phyloP scores from a whole-genome alignment of 1,139 yeast genomes.

The Hyphopichia khmerensis region DNA sequence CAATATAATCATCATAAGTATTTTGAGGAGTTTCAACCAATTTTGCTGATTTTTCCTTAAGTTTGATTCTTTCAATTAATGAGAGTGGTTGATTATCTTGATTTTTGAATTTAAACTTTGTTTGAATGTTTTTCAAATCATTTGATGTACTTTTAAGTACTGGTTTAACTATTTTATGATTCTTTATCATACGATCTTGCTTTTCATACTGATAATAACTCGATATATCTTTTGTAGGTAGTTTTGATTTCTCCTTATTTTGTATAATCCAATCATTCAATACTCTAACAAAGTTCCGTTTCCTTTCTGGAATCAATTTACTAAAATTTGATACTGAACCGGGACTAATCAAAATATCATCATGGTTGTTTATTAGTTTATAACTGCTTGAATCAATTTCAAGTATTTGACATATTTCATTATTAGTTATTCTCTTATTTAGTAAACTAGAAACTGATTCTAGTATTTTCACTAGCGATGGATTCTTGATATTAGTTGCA shows the following conservation, averaged over 20 bases:
- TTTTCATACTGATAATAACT: not conserved
- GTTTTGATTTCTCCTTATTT: constrained; percentile 16
- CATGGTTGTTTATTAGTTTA: constrained; percentile 10
- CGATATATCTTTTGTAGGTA: constrained; percentile 1
- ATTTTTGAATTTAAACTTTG: constrained; percentile 31
- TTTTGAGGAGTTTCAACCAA: constrained; percentile 26
- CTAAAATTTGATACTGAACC: constrained; percentile 4
- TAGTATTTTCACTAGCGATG: constrained; percentile 17
- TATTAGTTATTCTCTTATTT: constrained; percentile 13
- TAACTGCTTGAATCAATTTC: constrained; percentile 16
- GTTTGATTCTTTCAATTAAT: constrained; percentile 40
- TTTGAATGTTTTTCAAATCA: constrained; percentile 27
- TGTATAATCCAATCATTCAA: constrained; percentile 58
- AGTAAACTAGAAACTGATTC: constrained; percentile 20
- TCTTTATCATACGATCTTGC: not conserved
- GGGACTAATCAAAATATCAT: constrained; percentile 4
- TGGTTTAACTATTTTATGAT: not conserved
- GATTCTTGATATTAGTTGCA: constrained; percentile 25
- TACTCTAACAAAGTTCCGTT: constrained; percentile 55
- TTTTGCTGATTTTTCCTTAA: constrained; percentile 28
- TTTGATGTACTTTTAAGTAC: not conserved
- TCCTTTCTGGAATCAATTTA: constrained; percentile 43
- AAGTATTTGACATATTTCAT: constrained; percentile 17
- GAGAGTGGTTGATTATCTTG: constrained; percentile 32
- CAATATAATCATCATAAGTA: constrained; percentile 35